These are phyloP conservation scores for Ogataea nonfermentans DNA, from an alignment of 805 yeast species.

Conservation along the genomic window DNA sequence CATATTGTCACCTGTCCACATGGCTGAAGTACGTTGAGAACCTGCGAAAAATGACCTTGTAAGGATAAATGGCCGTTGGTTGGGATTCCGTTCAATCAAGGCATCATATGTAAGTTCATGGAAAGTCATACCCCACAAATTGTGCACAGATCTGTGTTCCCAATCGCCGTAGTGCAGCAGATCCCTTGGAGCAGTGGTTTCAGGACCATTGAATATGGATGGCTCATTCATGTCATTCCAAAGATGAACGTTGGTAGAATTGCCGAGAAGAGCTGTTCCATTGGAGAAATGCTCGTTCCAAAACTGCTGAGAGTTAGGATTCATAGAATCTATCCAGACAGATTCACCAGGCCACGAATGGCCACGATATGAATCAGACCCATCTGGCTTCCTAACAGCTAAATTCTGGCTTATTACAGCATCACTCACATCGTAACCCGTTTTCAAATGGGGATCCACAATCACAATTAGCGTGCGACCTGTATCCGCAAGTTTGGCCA, in stretches of 20 bases:
- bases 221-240: slow-evolving; percentile 99
- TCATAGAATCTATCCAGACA: slow-evolving; percentile 85
- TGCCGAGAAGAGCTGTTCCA: slow-evolving; percentile 44
- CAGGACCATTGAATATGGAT: slow-evolving; percentile 92
- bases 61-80: slow-evolving; percentile 78
- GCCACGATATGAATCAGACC: slow-evolving; percentile 58
- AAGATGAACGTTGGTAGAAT: slow-evolving; percentile 65
- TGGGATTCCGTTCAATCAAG: slow-evolving; percentile 46
- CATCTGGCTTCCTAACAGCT: slow-evolving; percentile 37
- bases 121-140: slow-evolving; percentile 73
- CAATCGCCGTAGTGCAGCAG: slow-evolving; percentile 70
- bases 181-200: slow-evolving; percentile 85
- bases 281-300: slow-evolving; percentile 58
- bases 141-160: slow-evolving; percentile 93
- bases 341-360: slow-evolving; percentile 99
- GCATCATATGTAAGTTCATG: slow-evolving; percentile 80
- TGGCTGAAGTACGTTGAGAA: slow-evolving; percentile 85
- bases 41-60: slow-evolving; percentile 90
- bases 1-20: slow-evolving; percentile 98
- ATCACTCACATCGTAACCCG: slow-evolving; percentile 64
- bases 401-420: slow-evolving; percentile 47
- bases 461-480: slow-evolving; percentile 82
- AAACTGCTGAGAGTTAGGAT: slow-evolving; percentile 53
- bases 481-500: slow-evolving; percentile 59
- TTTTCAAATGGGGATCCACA: slow-evolving; percentile 89